Base-by-base conservation (phyloP, 768 basidiomycete species). In the Nevesoporus exiguus region DNA sequence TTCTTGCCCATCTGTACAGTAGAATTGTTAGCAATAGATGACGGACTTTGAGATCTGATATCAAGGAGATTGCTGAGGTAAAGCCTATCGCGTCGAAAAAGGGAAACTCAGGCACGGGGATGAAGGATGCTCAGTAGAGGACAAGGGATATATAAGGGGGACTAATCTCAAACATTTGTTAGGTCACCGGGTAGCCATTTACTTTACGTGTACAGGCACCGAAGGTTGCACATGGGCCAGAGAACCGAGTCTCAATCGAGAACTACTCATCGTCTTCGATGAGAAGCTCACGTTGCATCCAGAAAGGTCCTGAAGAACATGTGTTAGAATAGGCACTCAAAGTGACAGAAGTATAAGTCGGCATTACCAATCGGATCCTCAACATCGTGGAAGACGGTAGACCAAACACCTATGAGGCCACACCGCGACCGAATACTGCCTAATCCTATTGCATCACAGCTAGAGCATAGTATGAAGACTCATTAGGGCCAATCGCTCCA, bases 371-470 rank as follows among this genome's bases (percentile, higher is more conserved):
- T 72, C 0, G 79, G 79, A 59, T 81, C 79, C 30, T 73, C 68
- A 3, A 48, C 44, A n/a, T 81, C 76, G 47, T 80, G 79, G 24
- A 72, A 69, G 7, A 74, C 61, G 2, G 80, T 81, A 7, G 80
- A 80, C 79, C 80, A 80, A 9, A 70, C 40, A 7, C 78, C 87
- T 7, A 88, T 62, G 2, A 83, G 75, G 17, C 87, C 86, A 64
- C 72, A 83, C 8, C 69, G 68, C 4, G 86, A 86, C 15, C 82
- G 77, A 17, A 85, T 59, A 1, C 76, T 80, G 15, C 88, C 86
- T 14, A 88, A 54, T 52, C 85, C 83, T 21, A 88, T 69, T 31
- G 78, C 85, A 34, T 81, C 77, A n/a, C 78, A 83, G 59, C 85
- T 86, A 52, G 36, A 27, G 30, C 83, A 30, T 0, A 15, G 1